Percentiles rank a stretch among this genome's conserved stretches.
phyloP scores from a whole-genome alignment of 2,329 filamentous ascomycete genomes.

The Dichotomopilus funicola region DNA sequence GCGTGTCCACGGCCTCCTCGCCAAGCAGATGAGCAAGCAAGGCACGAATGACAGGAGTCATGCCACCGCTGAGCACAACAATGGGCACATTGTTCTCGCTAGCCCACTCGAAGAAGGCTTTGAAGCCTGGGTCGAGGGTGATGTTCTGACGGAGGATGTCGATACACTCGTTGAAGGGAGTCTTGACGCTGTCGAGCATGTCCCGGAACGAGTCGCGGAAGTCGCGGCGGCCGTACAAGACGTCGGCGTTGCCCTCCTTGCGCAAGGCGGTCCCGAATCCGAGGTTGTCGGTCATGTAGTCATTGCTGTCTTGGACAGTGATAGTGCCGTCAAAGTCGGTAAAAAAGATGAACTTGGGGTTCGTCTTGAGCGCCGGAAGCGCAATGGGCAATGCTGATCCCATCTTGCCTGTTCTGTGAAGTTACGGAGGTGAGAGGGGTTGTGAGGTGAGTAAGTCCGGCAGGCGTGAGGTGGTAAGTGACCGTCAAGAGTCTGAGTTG shows the following conservation, averaged over 20 bases:
- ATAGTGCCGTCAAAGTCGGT: conserved; percentile 98
- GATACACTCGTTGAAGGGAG: conserved; percentile 77
- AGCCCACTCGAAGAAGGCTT: conserved; percentile 80
- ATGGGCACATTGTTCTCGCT: conserved; percentile 78
- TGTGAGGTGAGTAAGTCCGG: not conserved
- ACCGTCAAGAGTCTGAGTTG: not conserved
- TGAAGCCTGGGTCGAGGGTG: conserved; percentile 81
- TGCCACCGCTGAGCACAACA: conserved; percentile 85
- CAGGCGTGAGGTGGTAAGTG: not conserved
- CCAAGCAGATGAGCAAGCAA: conserved; percentile 76
- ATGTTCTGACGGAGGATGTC: conserved; percentile 73
- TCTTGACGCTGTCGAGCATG: conserved; percentile 84
- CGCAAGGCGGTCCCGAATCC: conserved; percentile 73
- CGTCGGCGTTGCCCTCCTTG: conserved; percentile 65
- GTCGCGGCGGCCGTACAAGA: conserved; percentile 61
- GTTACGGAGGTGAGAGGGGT: not conserved
- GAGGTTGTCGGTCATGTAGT: conserved; percentile 80
- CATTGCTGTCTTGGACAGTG: conserved; percentile 63
- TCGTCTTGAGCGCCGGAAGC: conserved; percentile 55
- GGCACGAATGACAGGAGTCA: conserved; percentile 84
- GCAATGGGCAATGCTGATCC: conserved; percentile 33
- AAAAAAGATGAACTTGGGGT: conserved; percentile 94
- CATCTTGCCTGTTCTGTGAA: conserved; percentile 29
- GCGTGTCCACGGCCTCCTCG: conserved; percentile 62
- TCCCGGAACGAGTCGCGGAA: conserved; percentile 85